These are phyloP conservation scores for Thielaviopsis ethacetica DNA, from an alignment of 2,329 filamentous ascomycete species.

Conservation along the genomic window DNA sequence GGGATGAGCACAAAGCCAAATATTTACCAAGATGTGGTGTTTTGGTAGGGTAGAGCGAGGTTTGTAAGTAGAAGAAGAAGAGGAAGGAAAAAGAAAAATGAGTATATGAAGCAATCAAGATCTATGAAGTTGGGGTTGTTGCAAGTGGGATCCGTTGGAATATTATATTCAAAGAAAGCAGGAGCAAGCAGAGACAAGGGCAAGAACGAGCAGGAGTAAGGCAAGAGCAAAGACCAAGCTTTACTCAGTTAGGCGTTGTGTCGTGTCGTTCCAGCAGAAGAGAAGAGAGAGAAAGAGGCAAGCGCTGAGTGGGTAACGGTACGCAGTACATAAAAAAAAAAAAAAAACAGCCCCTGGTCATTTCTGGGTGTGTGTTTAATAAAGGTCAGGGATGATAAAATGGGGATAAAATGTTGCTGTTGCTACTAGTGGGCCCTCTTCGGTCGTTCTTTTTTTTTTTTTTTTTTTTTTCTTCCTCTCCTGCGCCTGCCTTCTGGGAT, in stretches of 20 bases:
- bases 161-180: background rate
- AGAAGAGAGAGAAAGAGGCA: too few relatives aligned
- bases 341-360: background rate
- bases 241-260: too few relatives aligned
- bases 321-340: background rate
- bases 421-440: background rate
- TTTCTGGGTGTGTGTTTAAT: background rate
- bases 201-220: too few relatives aligned
- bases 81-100: too few relatives aligned
- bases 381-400: background rate
- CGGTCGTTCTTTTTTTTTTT: background rate
- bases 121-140: background rate
- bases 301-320: too few relatives aligned
- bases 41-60: background rate
- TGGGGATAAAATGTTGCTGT: background rate
- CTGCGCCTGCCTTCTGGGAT: background rate
- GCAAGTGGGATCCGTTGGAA: background rate
- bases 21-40: background rate
- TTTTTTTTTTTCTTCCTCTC: background rate
- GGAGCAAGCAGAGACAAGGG: background rate
- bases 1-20: too few relatives aligned
- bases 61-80: too few relatives aligned
- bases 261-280: too few relatives aligned
- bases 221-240: background rate
- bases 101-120: background rate